Percentiles rank a stretch among this genome's conserved stretches.
Evolutionary conservation across 768 basidiomycete genomes (phyloP).

Genomic region (Rickenella mellea): DNA sequence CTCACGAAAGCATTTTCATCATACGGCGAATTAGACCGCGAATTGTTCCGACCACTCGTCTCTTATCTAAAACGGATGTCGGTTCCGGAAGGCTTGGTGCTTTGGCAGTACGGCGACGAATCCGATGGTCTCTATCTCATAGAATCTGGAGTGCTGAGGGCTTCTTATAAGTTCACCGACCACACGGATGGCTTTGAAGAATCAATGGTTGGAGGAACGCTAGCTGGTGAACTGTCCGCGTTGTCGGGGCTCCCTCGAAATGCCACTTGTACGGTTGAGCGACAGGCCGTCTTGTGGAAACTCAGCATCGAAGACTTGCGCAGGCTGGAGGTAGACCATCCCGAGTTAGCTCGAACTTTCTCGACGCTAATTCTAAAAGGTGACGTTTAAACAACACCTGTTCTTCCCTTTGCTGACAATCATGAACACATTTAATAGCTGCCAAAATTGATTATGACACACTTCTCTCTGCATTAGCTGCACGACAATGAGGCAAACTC

Average conservation of each 20-base stretch:
- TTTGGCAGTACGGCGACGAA: constrained; percentile 72
- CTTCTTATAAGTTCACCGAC: constrained; percentile 70
- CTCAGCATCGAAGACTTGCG: constrained; percentile 50
- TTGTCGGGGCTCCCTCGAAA: constrained; percentile 74
- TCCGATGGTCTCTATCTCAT: constrained; percentile 86
- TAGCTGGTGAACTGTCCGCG: constrained; percentile 87
- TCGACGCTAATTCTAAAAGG: constrained; percentile 67
- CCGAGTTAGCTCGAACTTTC: constrained; percentile 56
- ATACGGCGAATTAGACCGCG: constrained; percentile 45
- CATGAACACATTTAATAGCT: constrained; percentile 30
- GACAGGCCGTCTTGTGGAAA: constrained; percentile 73
- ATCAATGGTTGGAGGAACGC: constrained; percentile 87
- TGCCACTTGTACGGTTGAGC: constrained; percentile 77
- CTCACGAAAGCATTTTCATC: constrained; percentile 75
- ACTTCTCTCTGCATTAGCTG: constrained; percentile 46
- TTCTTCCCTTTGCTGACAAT: not conserved
- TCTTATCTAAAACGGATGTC: constrained; percentile 63
- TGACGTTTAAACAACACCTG: constrained; percentile 21
- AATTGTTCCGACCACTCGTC: constrained; percentile 52
- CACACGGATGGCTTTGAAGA: constrained; percentile 65
- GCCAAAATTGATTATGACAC: constrained; percentile 61
- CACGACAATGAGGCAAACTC: constrained; percentile 16
- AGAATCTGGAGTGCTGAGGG: constrained; percentile 77
- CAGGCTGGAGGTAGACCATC: constrained; percentile 56
- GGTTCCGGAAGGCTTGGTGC: constrained; percentile 44